These are phyloP conservation scores for Beauveria pseudobassiana DNA, from an alignment of 2,329 filamentous ascomycete genomes.

Conservation along the genomic window DNA sequence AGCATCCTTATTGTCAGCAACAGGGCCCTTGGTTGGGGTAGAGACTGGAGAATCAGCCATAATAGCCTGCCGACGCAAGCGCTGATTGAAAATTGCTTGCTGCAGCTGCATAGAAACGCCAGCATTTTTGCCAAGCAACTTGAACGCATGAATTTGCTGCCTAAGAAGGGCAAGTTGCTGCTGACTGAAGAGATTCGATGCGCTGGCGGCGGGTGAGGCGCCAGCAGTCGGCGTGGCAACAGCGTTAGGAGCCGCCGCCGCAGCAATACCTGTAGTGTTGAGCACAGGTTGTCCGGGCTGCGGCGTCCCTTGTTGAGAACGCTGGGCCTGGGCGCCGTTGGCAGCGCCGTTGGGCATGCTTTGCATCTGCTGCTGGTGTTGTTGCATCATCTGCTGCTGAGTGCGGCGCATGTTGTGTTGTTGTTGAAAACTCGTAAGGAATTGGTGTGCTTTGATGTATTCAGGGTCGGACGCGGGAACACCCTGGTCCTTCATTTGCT, in stretches of 20 bases:
- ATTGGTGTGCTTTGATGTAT: conserved; percentile 71
- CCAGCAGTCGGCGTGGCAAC: conserved; percentile 26
- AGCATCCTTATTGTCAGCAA: conserved; percentile 23
- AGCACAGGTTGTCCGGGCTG: conserved; percentile 25
- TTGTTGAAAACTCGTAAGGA: conserved; percentile 65
- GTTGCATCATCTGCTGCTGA: conserved; percentile 36
- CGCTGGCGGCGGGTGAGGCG: conserved; percentile 22
- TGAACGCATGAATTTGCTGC: conserved; percentile 87
- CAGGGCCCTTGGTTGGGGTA: conserved; percentile 23
- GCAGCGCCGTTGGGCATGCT: conserved; percentile 47
- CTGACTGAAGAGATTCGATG: conserved; percentile 57
- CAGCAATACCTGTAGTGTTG: conserved; percentile 30
- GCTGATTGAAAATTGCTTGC: conserved; percentile 72
- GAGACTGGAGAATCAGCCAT: conserved; percentile 37
- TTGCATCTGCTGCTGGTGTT: conserved; percentile 39
- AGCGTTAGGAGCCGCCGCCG: conserved; percentile 27
- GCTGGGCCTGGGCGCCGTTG: conserved; percentile 41
- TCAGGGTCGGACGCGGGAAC: conserved; percentile 79
- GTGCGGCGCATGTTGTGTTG: conserved; percentile 49
- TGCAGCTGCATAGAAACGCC: conserved; percentile 73
- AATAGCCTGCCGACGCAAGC: conserved; percentile 55
- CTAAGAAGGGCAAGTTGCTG: conserved; percentile 74
- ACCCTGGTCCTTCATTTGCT: conserved; percentile 80
- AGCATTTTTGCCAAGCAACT: conserved; percentile 78
- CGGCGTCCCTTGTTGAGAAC: conserved; percentile 30